Base-by-base conservation (phyloP, 768 basidiomycete species). In the Pleurotus giganteus region DNA sequence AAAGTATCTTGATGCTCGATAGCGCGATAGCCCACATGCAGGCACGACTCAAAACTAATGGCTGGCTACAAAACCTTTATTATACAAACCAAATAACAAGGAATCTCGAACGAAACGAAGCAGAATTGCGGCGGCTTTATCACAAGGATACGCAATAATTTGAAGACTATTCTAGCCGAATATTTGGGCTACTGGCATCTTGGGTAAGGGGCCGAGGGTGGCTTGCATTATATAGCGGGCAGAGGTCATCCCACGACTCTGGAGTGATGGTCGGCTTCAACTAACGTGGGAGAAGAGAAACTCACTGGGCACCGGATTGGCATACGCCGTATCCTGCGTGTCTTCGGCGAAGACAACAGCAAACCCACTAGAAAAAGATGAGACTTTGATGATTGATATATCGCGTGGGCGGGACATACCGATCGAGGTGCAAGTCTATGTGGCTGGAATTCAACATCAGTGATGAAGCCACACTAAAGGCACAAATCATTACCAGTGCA, bases 401-500 rank as follows among this genome's bases (percentile, higher is more conserved):
- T 17, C 4, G 17, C 37, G 9, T 55, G 23, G 11, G 28, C 36
- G 19, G 34, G 43, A 47, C 60, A 34, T 28, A 65, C 61, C 61
- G 60, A 11, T 65, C 68, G 32, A 77, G 60, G 58, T 77, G 75
- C 67, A 68, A 76, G 42, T 74, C 71, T 47, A 77, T 75, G 55
- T 78, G 76, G 53, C 71, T 72, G 43, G 26, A 23, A 3, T 36
- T 50, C 15, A 12, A 19, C 7, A 21, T 32, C 27, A 31, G 28
- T 19, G 9, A 53, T 19, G 27, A 6, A 27, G 39, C 8, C 23
- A 43, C 6, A 11, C 29, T 53, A 8, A 37, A 41, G 9, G 69
- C 46, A 45, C 27, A 23, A 21, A 31, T 43, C 60, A 57, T n/a
- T 27, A 74, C 72, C 73, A 74, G 53, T 73, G 73, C 21, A 73